These are phyloP conservation scores for Rhodotorula sp. DNA, from an alignment of 1,284 basidiomycete genomes.

Conservation along the genomic window DNA sequence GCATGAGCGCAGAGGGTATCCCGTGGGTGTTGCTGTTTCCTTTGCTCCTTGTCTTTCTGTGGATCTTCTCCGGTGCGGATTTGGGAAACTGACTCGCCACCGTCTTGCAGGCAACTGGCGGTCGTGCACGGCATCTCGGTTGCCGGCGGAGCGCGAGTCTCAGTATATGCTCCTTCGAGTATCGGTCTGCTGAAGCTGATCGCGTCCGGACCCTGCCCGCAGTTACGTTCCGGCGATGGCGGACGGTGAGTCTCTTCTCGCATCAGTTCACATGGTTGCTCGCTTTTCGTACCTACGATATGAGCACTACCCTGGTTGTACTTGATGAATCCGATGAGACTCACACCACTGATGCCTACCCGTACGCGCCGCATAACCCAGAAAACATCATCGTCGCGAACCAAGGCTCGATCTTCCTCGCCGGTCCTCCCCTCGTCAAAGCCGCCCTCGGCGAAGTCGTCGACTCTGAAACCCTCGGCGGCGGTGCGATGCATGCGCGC, in stretches of 20 bases:
- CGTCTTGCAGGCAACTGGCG: slow-evolving; percentile 64
- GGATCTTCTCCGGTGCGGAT: no score
- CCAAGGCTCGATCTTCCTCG: slow-evolving; percentile 93
- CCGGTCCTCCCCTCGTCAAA: slow-evolving; percentile 90
- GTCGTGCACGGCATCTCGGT: slow-evolving; percentile 93
- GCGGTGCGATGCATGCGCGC: slow-evolving; percentile 86
- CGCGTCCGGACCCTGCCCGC: no score
- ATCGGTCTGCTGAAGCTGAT: no score
- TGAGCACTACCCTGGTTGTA: no score
- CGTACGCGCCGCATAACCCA: no score
- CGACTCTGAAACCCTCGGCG: slow-evolving; percentile 87
- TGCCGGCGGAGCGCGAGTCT: slow-evolving; percentile 54
- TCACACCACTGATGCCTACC: background rate
- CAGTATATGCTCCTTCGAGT: no score
- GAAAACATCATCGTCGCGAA: slow-evolving; percentile 92
- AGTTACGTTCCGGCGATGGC: slow-evolving; percentile 97
- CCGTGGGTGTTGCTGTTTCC: slow-evolving; percentile 52
- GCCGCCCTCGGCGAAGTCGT: slow-evolving; percentile 92
- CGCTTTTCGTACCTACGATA: background rate
- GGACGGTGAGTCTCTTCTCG: slow-evolving; percentile 53
- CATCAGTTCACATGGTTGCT: background rate
- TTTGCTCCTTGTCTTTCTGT: background rate
- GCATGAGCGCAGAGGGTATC: slow-evolving; percentile 84
- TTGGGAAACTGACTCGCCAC: no score
- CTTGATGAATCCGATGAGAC: no score